These are phyloP conservation scores for Aureobasidium sp. DNA, from an alignment of 2,329 filamentous ascomycete genomes.

Conservation along the genomic window DNA sequence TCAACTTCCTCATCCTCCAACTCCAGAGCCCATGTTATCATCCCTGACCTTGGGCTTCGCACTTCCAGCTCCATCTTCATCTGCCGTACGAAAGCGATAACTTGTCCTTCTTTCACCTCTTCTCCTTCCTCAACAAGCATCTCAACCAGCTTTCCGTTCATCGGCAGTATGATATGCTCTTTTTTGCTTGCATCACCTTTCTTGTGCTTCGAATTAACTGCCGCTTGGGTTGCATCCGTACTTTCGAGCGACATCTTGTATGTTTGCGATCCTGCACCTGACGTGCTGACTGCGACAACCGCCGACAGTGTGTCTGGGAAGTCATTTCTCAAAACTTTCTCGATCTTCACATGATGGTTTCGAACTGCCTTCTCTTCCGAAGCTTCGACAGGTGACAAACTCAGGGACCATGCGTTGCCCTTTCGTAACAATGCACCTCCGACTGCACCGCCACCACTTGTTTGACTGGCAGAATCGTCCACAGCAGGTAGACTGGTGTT, in stretches of 20 bases:
- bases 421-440: conserved; percentile 40
- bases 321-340: conserved; percentile 48
- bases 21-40: conserved; percentile 43
- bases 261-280: conserved; percentile 21
- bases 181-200: conserved; percentile 42
- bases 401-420: conserved; percentile 50
- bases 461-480: neutral
- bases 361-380: conserved; percentile 7
- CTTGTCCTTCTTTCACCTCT: conserved; percentile 40
- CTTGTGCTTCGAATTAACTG: conserved; percentile 34
- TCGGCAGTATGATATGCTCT: conserved; percentile 46
- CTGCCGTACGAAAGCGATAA: conserved; percentile 52
- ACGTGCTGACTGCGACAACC: conserved; percentile 41
- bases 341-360: conserved; percentile 45
- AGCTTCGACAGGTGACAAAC: conserved; percentile 25
- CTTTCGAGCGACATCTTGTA: conserved; percentile 33
- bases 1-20: conserved; percentile 47
- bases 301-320: conserved; percentile 49
- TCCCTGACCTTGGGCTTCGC: conserved; percentile 39
- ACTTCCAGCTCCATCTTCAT: conserved; percentile 66
- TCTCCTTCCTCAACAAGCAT: conserved; percentile 47
- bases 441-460: neutral
- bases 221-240: conserved; percentile 33
- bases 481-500: neutral
- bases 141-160: conserved; percentile 52